Evolutionary conservation across 2,329 filamentous ascomycete species (phyloP), one percentile per base, ranked within the genome.

Genomic region (Fusarium tjaetaba): DNA sequence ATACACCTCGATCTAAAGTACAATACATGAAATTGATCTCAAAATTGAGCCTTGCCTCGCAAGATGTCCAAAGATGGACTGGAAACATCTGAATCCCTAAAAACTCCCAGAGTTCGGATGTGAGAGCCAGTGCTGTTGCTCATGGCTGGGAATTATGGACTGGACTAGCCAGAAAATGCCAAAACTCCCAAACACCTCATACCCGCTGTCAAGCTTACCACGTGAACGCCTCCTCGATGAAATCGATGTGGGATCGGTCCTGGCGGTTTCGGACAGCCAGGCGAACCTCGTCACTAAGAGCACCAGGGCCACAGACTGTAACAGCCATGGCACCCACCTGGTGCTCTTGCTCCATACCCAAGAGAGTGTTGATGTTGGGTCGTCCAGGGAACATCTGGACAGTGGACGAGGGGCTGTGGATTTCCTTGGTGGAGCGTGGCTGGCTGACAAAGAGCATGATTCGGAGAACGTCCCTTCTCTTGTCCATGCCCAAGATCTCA

Each of bases 321-420:
- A 95, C 91, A 39, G 89, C 92, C 85, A 94, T 91, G 36, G 92
- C 90, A 66, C 93, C 93, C 55, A 95, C 85, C 77, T 93, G 92
- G 77, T 89, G 88, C 82, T 93, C 90, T 84, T 94, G 91, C 85
- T 95, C 93, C 77, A 91, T 90, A 62, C 91, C 88, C 68, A 95
- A 85, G 22, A 95, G 85, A 2, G 92, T 92, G 72, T 91, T 88
- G 59, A 94, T 90, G 80, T 94, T 94, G 24, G 92, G 92, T 75
- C 92, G 87, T 22, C 93, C 93, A 9, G 93, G 93, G 86, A 94
- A 94, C 93, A 95, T 95, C 80, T 95, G 93, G 18, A 96, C 93
- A 24, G 91, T 94, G 2, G 91, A 88, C 41, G 90, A 92, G 5
- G 93, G 93, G 75, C 90, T 93, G 84, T 94, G 92, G 61, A 95